Percentiles rank a stretch among this genome's conserved stretches.
phyloP scores from a whole-genome alignment of 768 basidiomycete genomes.

The Chalciporus pseudorubinellus region DNA sequence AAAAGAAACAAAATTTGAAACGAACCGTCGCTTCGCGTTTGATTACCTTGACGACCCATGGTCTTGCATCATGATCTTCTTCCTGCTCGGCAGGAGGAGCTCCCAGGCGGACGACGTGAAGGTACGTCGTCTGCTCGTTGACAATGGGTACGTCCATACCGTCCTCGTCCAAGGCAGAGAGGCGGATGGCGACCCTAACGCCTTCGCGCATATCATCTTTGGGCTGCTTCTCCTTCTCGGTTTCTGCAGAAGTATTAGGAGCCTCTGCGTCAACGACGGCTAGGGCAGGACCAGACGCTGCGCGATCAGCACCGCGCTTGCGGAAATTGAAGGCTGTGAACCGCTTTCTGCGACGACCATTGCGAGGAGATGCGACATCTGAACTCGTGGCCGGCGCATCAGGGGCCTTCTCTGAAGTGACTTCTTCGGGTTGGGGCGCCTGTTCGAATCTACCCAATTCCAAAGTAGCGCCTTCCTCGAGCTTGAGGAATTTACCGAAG shows the following conservation, averaged over 20 bases:
- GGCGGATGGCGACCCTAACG: conserved; percentile 72
- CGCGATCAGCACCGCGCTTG: conserved; percentile 49
- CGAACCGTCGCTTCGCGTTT: conserved; percentile 84
- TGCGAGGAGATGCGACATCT: conserved; percentile 14
- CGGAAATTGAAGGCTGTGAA: conserved; percentile 71
- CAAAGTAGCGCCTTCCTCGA: conserved; percentile 76
- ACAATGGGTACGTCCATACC: conserved; percentile 62
- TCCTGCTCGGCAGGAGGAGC: conserved; percentile 36
- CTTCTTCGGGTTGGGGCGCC: conserved; percentile 2
- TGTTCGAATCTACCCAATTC: conserved; percentile 78
- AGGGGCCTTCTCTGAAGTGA: conserved; percentile 10
- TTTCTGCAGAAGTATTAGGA: conserved; percentile 27
- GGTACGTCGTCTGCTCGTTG: conserved; percentile 88
- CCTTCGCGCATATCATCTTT: conserved; percentile 57
- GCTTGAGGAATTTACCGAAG: conserved; percentile 68
- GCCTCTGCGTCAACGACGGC: conserved; percentile 73
- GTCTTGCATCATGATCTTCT: conserved; percentile 63
- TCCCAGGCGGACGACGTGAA: conserved; percentile 78
- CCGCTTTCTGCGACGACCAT: conserved; percentile 43
- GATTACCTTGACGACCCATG: conserved; percentile 92
- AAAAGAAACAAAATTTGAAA: not conserved
- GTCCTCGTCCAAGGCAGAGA: conserved; percentile 79
- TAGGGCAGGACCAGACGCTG: conserved; percentile 73
- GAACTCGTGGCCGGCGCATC: conserved; percentile 10
- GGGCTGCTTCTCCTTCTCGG: conserved; percentile 41